Base-by-base conservation (phyloP, 352 stramenopile species). In the Globisporangium spiculum region DNA sequence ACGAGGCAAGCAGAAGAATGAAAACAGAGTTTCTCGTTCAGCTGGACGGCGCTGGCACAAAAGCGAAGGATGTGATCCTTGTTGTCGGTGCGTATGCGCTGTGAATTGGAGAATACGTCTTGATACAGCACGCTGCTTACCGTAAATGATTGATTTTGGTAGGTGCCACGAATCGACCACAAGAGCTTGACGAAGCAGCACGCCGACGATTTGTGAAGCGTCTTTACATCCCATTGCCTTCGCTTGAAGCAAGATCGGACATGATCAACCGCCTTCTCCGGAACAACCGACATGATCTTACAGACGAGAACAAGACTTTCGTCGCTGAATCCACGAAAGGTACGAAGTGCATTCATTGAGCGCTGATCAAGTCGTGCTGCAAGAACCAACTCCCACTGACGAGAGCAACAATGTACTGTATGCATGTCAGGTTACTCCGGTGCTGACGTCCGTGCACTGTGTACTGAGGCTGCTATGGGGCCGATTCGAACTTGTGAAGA, bases 11-110 rank as follows among this genome's bases (percentile, higher is more conserved):
- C 78, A 75, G 97, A 30, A 79, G 97, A 24, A 98, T 99, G 73
- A 99, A 99, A 76, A 99, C 97, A 0, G 98, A 99, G 75, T 99
- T 99, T 78, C 80, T 99, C 3, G 96, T 99, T 1, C 96, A 99
- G 77, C 81, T 99, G 24, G 97, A 99, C 78, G 97, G 96, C 65
- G 92, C 92, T 18, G 92, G 96, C 26, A 98, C 94, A 12, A 92
- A 90, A 67, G 83, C 89, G 16, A 91, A 94, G 67, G 96, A 97
- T 32, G 86, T 97, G 18, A 95, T 99, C 16, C 81, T 96, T 2
- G 88, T 96, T 64, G 84, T 96, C 58, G 88, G 88, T 93, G 77
- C 16, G 75, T 62, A 63, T 24, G 6, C 52, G 6, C 4, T 55
- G 26, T 55, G 26, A 27, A 22, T 12, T 22, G 24, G 20, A 10